Conservation (phyloP, 2,329 filamentous ascomycete species). For the Claviceps cyperi region DNA sequence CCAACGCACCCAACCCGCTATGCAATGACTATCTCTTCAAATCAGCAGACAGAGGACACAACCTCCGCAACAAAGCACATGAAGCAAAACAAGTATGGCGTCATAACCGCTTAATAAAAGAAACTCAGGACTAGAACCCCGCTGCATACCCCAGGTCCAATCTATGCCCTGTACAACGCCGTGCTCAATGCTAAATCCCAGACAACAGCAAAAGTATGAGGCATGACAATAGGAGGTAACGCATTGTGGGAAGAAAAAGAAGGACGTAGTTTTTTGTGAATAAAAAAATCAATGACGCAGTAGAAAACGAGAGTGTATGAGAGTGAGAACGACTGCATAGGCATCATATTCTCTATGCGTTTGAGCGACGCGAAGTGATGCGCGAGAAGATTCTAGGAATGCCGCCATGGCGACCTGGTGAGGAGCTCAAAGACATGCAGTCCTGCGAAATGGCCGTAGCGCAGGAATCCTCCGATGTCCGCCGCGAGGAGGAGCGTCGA, state of each 20-base stretch:
- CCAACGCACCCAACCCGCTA: not conserved
- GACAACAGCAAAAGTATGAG: not conserved
- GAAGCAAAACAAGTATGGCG: not conserved
- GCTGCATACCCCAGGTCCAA: not conserved
- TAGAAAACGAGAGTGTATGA: not conserved
- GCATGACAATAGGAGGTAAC: not conserved
- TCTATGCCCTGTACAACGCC: not conserved
- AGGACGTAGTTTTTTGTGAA: not conserved
- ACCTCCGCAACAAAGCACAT: no score
- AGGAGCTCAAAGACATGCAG: slow-evolving; percentile 6
- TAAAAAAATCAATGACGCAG: not conserved
- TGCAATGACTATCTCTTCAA: not conserved
- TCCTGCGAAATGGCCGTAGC: slow-evolving; percentile 1
- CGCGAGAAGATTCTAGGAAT: slow-evolving; percentile 6
- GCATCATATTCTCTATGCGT: not conserved
- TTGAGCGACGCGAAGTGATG: slow-evolving; percentile 5
- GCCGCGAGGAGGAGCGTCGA: slow-evolving; percentile 3
- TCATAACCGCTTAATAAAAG: not conserved
- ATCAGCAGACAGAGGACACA: not conserved
- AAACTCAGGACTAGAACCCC: no score
- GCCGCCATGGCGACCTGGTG: slow-evolving; percentile 5
- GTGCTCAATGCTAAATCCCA: not conserved
- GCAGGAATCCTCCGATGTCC: slow-evolving; percentile 5
- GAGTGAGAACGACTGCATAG: not conserved
- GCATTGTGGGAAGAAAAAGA: not conserved